Evolutionary conservation across 176 grass and related monocot genomes (phyloP), one percentile per base, ranked within the genome.

Genomic region (Carex pumila): DNA sequence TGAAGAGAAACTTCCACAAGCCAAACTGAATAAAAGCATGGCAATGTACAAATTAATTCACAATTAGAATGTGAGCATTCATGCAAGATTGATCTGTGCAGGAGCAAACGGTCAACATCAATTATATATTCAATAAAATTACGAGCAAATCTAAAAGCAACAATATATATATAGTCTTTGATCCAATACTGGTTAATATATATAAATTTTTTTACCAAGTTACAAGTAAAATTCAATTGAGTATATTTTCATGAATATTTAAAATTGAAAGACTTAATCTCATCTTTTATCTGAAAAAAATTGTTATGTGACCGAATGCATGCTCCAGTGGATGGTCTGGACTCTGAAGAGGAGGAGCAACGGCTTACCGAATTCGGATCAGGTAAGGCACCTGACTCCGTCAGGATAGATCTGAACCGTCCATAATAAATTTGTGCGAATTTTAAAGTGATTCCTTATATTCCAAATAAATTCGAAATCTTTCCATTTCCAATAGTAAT

Each of bases 1-100:
- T 12, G 45, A 45, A 5, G 13, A 37, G 79, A 81, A 81, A 81
- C 36, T 81, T 81, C 79, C 79, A 64, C 6, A 64, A 81, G 50
- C 11, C 18, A 53, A 25, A 56, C 30, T 6, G 43, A 76, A 55
- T 52, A 34, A 77, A 34, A 76, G 22, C 22, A 56, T 13, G 47
- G 9, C 21, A 15, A 50, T 7, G 3, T 54, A 75, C 10, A 53
- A 5, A 29, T 75, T 76, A 34, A 34, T 75, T 76, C 72, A 54
- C 5, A 3, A 13, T 32, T 18, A 29, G 12, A 32, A 55, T 17
- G 32, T 77, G 50, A 77, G 4, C 55, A 17, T 56, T 77, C 12
- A 56, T 77, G 22, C 5, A 77, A 32, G 1, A 49, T 55, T 7
- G 8, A 5, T 55, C 1, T 10, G 10, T 76, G 49, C 47, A 54